Base-by-base conservation (phyloP, 148 eudicot species). In the Rhododendron kiyosumense region DNA sequence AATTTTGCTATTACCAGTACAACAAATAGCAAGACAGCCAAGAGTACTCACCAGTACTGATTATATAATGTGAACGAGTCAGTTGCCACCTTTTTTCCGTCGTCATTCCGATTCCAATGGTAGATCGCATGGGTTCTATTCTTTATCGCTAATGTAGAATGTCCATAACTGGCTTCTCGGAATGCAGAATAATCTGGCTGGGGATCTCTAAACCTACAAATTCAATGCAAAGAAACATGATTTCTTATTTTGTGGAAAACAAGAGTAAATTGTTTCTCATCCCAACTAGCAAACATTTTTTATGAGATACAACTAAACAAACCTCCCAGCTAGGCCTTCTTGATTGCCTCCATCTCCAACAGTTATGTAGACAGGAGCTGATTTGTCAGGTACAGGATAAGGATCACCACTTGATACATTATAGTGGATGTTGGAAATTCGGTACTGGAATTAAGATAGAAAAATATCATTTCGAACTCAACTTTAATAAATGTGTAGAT, bases 281-380 rank as follows among this genome's bases (percentile, higher is more conserved):
- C 78, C 69, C 52, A 43, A 63, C 85, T 20, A 83, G 32, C 32
- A 20, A 52, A 15, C 57, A 82, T n/a, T 28, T 81, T 65, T 34
- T 5, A 78, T 4, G 5, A 71, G 52, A 30, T 14, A 20, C 3
- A 43, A 82, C 79, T 18, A 86, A 84, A 79, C 86, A 84, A 83
- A 96, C 99, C 90, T 96, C 49, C 83, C 85, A 88, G 99, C 98
- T 87, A 97, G 94, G 86, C 99, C 99, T 92, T 94, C 98, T 86
- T 92, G 98, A 90, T 97, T 95, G 88, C 99, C 99, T 43, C 99
- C 98, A 91, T 97, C 99, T 65, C 99, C 99, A 76, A 97, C 93
- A 79, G 98, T 97, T 67, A 97, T 89, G 85, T 97, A 97, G 51
- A 97, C 86, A 24, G 99, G 99, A 86, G 99, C 99, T 46, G 91